Evolutionary conservation across 257 asterid genomes (phyloP).

Genomic region (Cruciata laevipes): DNA sequence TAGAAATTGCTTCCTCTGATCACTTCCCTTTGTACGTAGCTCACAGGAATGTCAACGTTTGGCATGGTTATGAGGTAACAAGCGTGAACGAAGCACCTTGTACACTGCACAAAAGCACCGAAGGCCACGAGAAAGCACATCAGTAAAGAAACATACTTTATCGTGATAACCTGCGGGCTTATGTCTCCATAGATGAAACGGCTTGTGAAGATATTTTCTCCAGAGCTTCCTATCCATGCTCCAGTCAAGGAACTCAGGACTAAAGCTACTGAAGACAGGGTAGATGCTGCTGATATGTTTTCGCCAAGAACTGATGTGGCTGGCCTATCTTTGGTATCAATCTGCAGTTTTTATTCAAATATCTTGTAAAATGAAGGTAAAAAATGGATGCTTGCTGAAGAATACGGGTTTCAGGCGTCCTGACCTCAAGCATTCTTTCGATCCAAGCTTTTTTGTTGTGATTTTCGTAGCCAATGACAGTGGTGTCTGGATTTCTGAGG

Average conservation of each 20-base stretch:
- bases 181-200: conserved; percentile 44
- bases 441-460: conserved; percentile 64
- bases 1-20: conserved; percentile 48
- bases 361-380: neutral
- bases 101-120: conserved; percentile 44
- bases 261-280: conserved; percentile 46
- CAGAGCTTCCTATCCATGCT: conserved; percentile 56
- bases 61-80: conserved; percentile 65
- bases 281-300: conserved; percentile 39
- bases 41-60: conserved; percentile 27
- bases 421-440: conserved; percentile 44
- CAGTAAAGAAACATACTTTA: conserved; percentile 46
- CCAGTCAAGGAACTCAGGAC: conserved; percentile 47
- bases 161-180: conserved; percentile 26
- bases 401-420: neutral
- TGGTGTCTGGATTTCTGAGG: conserved; percentile 37
- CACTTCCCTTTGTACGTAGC: conserved; percentile 34
- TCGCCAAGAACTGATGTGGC: conserved; percentile 38
- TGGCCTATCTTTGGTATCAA: conserved; percentile 37
- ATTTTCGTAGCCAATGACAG: conserved; percentile 51
- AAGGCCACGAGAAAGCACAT: conserved; percentile 53
- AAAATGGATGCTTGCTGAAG: neutral
- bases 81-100: conserved; percentile 44
- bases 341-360: conserved; percentile 23
- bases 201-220: conserved; percentile 27